Base-by-base conservation (phyloP, 345 rosid genomes). In the Eutrema heterophyllum region DNA sequence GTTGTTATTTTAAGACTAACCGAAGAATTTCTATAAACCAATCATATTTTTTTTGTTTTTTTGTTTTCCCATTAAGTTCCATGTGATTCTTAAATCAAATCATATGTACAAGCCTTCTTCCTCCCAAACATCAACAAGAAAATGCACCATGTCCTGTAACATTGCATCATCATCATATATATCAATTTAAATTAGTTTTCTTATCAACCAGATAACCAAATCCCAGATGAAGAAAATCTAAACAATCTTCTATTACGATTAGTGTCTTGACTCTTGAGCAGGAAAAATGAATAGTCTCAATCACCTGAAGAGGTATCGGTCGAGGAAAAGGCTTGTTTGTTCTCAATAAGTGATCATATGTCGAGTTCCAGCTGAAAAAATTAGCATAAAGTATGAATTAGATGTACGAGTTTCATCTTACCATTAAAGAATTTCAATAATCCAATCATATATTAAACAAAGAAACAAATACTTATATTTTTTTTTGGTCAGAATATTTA, bases 91-190 rank as follows among this genome's bases (percentile, higher is more conserved):
- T 30, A 4, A 30, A 30, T 30, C 33, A 30, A 30, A 30, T 30
- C 75, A 73, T 39, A 12, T 48, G 67, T 66, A 48, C 44, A 66
- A 57, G 52, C 78, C 72, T 66, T 74, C 78, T 57, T 74, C 67
- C 14, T 74, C 53, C 78, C 72, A 74, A 57, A 67, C 44, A 30
- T 58, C 45, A 57, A 74, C 72, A 58, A 74, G 72, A 54, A 74
- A 74, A 48, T 67, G 72, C 67, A 66, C 78, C 78, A 74, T 74
- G 0, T 74, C 78, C 72, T 74, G 57, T 66, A 64, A 26, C 24
- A 45, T 24, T 54, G 36, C 45, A 66, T 57, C 53, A 30, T 13
- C 72, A 48, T 73, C 21, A 21, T 21, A 21, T 21, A 21, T 21
- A 21, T 21, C 2, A 39, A 9, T 65, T 54, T 26, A 36, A 6